A percentile compares a stretch with the other conserved stretches of the same genome.
Evolutionary conservation across 495 filamentous ascomycete genomes (phyloP).

Genomic region (Amphirosellinia nigrospora): DNA sequence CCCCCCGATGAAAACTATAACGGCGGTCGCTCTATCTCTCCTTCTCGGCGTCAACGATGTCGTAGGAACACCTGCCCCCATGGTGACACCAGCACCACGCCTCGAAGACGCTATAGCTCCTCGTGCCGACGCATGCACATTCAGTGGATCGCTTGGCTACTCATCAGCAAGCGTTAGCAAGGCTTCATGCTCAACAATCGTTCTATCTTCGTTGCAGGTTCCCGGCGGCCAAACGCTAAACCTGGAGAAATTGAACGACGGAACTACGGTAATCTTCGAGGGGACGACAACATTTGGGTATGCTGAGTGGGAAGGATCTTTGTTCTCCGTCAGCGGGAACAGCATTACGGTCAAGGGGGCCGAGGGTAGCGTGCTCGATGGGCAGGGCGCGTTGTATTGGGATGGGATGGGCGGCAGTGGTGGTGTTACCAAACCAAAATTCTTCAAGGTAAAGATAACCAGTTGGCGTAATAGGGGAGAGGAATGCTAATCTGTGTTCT

Average conservation of each 20-base stretch:
- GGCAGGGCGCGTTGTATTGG: constrained; percentile 58
- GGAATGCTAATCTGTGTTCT: background rate
- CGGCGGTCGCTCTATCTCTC: background rate
- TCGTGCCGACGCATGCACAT: constrained; percentile 54
- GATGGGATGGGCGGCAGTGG: constrained; percentile 60
- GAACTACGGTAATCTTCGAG: constrained; percentile 56
- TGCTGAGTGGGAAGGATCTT: constrained; percentile 59
- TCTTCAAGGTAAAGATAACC: constrained; percentile 45
- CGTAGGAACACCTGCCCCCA: constrained; percentile 21
- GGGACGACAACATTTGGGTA: constrained; percentile 61
- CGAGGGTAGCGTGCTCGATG: constrained; percentile 50
- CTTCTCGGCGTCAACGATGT: background rate
- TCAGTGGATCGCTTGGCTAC: constrained; percentile 49
- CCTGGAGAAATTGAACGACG: constrained; percentile 51
- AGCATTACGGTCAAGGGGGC: constrained; percentile 52
- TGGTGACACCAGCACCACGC: constrained; percentile 28
- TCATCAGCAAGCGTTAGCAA: constrained; percentile 50
- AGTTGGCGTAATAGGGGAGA: background rate
- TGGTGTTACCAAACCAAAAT: constrained; percentile 64
- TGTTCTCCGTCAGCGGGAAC: constrained; percentile 54
- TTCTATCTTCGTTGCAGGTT: constrained; percentile 55
- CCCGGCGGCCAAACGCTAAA: constrained; percentile 61
- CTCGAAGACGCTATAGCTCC: constrained; percentile 38
- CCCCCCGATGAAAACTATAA: background rate
- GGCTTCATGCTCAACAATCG: constrained; percentile 57